Conservation (phyloP, 2,329 filamentous ascomycete species). For the Xylaria hypoxylon region DNA sequence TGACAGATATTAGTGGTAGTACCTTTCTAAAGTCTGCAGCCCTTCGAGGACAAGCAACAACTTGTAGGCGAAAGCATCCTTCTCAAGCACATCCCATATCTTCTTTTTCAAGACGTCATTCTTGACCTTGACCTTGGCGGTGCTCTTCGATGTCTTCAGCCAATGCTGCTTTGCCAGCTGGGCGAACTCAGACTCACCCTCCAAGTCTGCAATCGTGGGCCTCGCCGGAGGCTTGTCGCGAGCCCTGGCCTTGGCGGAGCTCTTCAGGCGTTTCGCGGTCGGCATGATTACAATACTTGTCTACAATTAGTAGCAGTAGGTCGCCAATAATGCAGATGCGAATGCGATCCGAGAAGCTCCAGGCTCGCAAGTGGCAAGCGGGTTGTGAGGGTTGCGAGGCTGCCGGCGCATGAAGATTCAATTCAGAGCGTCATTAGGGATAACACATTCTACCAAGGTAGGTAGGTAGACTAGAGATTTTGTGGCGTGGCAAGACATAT, state of each 20-base stretch:
- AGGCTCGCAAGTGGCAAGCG: conserved; percentile 27
- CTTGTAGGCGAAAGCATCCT: conserved; percentile 80
- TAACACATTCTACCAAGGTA: not conserved
- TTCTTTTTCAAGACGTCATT: conserved; percentile 87
- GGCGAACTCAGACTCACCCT: conserved; percentile 78
- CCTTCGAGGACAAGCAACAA: conserved; percentile 88
- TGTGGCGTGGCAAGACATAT: conserved; percentile 29
- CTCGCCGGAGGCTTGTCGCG: conserved; percentile 61
- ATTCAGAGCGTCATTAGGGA: conserved; percentile 27
- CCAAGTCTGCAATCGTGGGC: conserved; percentile 75
- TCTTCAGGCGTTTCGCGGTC: conserved; percentile 69
- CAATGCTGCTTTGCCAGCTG: conserved; percentile 86
- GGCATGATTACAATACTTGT: conserved; percentile 59
- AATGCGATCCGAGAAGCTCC: conserved; percentile 34
- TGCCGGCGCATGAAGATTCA: conserved; percentile 25
- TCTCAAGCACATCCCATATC: conserved; percentile 90
- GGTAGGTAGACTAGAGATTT: conserved; percentile 20
- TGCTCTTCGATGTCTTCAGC: conserved; percentile 74
- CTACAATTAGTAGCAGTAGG: conserved; percentile 27
- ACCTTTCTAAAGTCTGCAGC: conserved; percentile 84
- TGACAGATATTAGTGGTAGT: not conserved
- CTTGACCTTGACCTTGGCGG: conserved; percentile 77
- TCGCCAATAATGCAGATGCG: conserved; percentile 29
- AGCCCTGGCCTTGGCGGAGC: conserved; percentile 58
- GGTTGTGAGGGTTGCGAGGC: conserved; percentile 8